phyloP scores from a whole-genome alignment of 306 rosid genomes.

The Citrullus mucosospermus region DNA sequence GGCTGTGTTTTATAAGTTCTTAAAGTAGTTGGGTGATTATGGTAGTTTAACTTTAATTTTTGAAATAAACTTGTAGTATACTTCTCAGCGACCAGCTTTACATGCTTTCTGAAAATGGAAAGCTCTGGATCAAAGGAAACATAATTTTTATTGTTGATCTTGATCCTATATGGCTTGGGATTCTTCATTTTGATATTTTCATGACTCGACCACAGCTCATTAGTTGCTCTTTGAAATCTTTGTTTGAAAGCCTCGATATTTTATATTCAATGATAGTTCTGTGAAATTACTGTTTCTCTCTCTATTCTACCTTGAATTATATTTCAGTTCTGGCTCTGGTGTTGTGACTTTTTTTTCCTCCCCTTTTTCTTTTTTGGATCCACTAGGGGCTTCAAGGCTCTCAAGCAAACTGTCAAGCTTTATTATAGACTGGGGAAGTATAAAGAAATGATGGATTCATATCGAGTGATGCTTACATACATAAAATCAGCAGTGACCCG shows the following conservation, averaged over 20 bases:
- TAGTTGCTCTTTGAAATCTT: not conserved
- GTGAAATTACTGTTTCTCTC: not conserved
- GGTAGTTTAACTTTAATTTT: not conserved
- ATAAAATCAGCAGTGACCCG: conserved; percentile 92
- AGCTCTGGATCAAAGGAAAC: not conserved
- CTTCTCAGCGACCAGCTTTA: not conserved
- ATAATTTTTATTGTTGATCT: not conserved
- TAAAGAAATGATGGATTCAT: conserved; percentile 94
- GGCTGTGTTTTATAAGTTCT: not conserved
- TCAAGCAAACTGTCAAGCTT: conserved; percentile 94
- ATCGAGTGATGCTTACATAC: conserved; percentile 97
- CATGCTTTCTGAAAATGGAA: not conserved
- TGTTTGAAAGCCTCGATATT: not conserved
- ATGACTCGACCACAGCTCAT: too few relatives aligned
- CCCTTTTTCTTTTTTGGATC: not conserved
- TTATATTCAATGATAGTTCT: not conserved
- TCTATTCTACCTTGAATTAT: not conserved
- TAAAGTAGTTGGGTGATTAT: not conserved
- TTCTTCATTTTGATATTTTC: not conserved
- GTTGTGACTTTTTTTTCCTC: not conserved
- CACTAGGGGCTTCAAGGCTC: conserved; percentile 89
- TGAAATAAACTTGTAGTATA: not conserved
- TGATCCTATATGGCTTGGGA: not conserved
- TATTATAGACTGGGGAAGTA: conserved; percentile 80
- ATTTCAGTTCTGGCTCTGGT: not conserved